Evolutionary conservation across 2,329 filamentous ascomycete genomes (phyloP), one percentile per base, ranked within the genome.

Genomic region (Pseudogymnoascus sp.): DNA sequence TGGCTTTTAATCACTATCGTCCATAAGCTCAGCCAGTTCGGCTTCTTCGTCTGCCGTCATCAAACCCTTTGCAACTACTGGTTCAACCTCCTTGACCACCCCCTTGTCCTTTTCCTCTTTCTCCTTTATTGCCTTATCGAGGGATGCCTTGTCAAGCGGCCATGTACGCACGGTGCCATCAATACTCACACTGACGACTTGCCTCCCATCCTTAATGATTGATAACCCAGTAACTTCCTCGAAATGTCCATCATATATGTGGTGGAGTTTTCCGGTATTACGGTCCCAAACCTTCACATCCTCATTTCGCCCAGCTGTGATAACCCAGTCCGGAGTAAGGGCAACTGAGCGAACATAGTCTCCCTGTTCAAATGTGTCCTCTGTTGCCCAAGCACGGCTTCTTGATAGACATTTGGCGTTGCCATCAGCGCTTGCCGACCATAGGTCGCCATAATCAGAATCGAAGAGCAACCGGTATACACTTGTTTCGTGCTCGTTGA

Each of bases 361-460:
- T 1, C 91, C 90, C 71, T 99, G 94, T 60, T 80, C 75, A 63
- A 96, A 83, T 1, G 76, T 81, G 60, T 92, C 87, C 62, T 93
- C 90, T 3, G 82, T 75, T 50, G 81, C 82, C 80, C 91, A 97
- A 15, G 79, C 80, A 50, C 82, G 83, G 22, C 80, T 77, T 59
- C 91, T 80, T 1, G 86, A 81, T 7, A 97, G 80, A 67, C 90
- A 92, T 72, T 93, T 94, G 1, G 86, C 86, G 0, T 88, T 91
- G 67, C 91, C 94, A 72, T 99, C 94, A 4, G 91, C 91, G 63
- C 91, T 96, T 5, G 92, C 89, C 6, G 93, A 97, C 91, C 91
- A 97, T 12, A 97, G 76, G 6, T 85, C 83, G 35, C 75, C 76
- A 5, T 78, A 76, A 14, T 73, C 70, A 53, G 85, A 83, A 65